Evolutionary conservation across 2,329 filamentous ascomycete species (phyloP), one percentile per base, ranked within the genome.

Genomic region (Coniochaeta sp.): DNA sequence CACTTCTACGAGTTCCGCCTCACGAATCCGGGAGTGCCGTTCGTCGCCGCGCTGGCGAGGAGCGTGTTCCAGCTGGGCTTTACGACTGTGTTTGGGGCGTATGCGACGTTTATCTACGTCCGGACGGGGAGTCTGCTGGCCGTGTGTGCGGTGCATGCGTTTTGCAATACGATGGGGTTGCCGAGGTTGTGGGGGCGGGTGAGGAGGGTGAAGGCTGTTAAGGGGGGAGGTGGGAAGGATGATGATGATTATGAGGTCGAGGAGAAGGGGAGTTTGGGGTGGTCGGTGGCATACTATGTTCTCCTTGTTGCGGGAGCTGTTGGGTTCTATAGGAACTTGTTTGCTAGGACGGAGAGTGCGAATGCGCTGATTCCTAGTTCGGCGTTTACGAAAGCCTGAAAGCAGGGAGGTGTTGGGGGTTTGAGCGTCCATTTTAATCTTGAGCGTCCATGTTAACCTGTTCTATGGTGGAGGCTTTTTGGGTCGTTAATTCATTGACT

Each of bases 1-100:
- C 94, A 99, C 71, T 90, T 95, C 67, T 95, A 96, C 72, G 94
- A 97, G 71, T 96, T 95, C 69, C 81, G 87, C 52, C 75, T 95
- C 52, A 89, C 87, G 1, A 83, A 95, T 60, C 89, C 89, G 8
- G 75, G 82, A 56, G 83, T 86, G 1, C 80, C 88, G 1, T 63
- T 85, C 12, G 57, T 76, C 1, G 75, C 81, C 2, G 83, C 86
- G 6, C 62, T 94, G 6, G 64, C 87, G 26, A 83, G 89, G 48
- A 90, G 89, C 2, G 58, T 91, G 10, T 78, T 97, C 58, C 94
- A 97, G 65, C 86, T 99, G 61, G 75, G 79, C 4, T 99, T 95
- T 69, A 99, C 94, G 0, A 91, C 89, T 6, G 69, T 97, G 5
- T 99, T 99, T 63, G 94, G 94, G 55, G 91, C 90, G 68, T 96